Evolutionary conservation across 495 filamentous ascomycete genomes (phyloP).

Genomic region (Penicillium maclennaniae): DNA sequence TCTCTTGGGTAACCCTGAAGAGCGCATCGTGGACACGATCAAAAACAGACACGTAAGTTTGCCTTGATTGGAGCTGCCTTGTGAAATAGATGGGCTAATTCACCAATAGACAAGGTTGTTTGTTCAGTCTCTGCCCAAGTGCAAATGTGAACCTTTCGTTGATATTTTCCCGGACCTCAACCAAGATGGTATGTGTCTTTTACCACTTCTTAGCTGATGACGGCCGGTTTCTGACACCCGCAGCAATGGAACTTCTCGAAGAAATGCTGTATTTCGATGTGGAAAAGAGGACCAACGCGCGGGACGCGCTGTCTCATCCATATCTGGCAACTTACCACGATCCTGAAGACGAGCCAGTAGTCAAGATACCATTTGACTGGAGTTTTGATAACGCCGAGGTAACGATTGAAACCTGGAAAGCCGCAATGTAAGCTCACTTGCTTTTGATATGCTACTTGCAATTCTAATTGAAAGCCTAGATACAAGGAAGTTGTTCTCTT

Average conservation of each 20-base stretch:
- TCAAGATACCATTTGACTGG: constrained; percentile 24
- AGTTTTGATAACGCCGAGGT: not conserved
- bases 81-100: not conserved
- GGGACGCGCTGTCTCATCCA: constrained; percentile 71
- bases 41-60: not conserved
- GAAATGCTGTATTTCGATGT: constrained; percentile 91
- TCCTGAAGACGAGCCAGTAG: constrained; percentile 82
- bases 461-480: not conserved
- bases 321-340: constrained; percentile 93
- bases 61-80: not conserved
- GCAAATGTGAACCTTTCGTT: not conserved
- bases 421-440: constrained; percentile 1
- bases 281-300: constrained; percentile 72
- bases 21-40: not conserved
- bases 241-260: not conserved
- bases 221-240: not conserved
- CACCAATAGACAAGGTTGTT: not conserved
- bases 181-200: not conserved
- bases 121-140: not conserved
- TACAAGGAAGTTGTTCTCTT: constrained; percentile 1
- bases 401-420: constrained; percentile 5
- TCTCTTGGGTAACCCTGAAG: constrained; percentile 79
- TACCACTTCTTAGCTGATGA: not conserved
- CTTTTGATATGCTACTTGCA: not conserved
- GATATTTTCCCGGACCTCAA: not conserved